Evolutionary conservation across 805 yeast genomes (phyloP).

Genomic region (Suhomyces canberraensis): DNA sequence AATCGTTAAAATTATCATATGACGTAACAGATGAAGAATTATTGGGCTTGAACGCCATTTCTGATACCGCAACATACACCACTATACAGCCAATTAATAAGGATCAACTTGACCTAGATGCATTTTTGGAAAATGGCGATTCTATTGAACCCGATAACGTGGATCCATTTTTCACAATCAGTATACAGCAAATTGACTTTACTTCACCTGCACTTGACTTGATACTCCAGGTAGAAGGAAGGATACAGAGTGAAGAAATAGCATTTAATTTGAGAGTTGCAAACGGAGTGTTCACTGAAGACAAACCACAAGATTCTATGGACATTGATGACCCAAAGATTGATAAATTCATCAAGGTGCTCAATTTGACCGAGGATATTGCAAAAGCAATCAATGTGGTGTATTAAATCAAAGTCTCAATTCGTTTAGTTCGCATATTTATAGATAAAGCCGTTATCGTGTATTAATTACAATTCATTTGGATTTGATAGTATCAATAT

Average conservation of each 20-base stretch:
- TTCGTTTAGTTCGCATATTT: too few species aligned
- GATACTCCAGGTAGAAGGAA: constrained; percentile 17
- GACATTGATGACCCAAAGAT: constrained; percentile 15
- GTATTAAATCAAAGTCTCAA: too few species aligned
- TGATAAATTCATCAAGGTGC: constrained; percentile 20
- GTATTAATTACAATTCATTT: too few species aligned
- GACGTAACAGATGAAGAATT: constrained; percentile 41
- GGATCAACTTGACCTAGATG: constrained; percentile 19
- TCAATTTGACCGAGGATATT: constrained; percentile 33
- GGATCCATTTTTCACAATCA: constrained; percentile 12
- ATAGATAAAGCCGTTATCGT: too few species aligned
- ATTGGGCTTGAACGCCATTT: constrained; percentile 29
- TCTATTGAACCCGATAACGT: constrained; percentile 7
- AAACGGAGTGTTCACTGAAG: constrained; percentile 22
- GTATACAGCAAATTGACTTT: constrained; percentile 23
- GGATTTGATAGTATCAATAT: constrained; percentile 2
- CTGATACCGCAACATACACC: constrained; percentile 20
- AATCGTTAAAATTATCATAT: constrained; percentile 32
- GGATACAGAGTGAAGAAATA: constrained; percentile 10
- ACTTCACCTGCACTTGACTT: constrained; percentile 22
- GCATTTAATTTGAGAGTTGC: constrained; percentile 23
- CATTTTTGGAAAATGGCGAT: constrained; percentile 23
- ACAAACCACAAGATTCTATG: constrained; percentile 14
- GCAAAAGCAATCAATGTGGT: constrained; percentile 18
- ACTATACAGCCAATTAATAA: constrained; percentile 15